Evolutionary conservation across 1,139 yeast genomes (phyloP), one percentile per base, ranked within the genome.

Genomic region (Cylindricascospora bacillispora): DNA sequence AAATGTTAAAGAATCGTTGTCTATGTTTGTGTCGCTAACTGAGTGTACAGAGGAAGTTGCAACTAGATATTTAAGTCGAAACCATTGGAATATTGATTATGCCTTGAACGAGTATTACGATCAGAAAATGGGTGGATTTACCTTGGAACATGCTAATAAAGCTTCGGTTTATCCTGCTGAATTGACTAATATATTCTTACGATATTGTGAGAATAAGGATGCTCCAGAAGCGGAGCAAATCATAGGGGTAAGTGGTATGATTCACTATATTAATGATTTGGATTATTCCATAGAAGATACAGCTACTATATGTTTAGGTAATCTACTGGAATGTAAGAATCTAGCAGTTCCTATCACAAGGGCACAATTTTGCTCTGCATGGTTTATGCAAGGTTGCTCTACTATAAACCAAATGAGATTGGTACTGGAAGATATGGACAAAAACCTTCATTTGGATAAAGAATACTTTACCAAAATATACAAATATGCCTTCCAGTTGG

Each of bases 181-280:
- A 14, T 26, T 50, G 20, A 24, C 37, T 1, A 30, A 29, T 2
- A 20, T 50, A 6, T 49, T 44, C 29, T 31, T 41, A 6, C 43
- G 46, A 25, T 66, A 65, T 34, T 37, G 34, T 37, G 24, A 14
- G n/a, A 25, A 4, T 22, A 19, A 5, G 9, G 19, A n/a, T 2
- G 44, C 52, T 14, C 38, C 40, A 2, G 43, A 41, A 6, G 39
- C 41, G 36, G 32, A 45, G 5, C 52, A 52, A 16, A 52, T 43
- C 21, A 68, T 69, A 31, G 89, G 75, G 21, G 65, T 79, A 16
- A 89, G 82, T 35, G 95, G 95, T 0, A 77, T 95, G 0, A 56
- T 86, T 13, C 44, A 50, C 26, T 80, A 76, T 43, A 59, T 83
- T 25, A 64, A 61, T 6, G 94, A 78, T 44, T 56, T 86, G 30